Conservation (phyloP, 2,329 filamentous ascomycete genomes). For the Diaporthe sp. region DNA sequence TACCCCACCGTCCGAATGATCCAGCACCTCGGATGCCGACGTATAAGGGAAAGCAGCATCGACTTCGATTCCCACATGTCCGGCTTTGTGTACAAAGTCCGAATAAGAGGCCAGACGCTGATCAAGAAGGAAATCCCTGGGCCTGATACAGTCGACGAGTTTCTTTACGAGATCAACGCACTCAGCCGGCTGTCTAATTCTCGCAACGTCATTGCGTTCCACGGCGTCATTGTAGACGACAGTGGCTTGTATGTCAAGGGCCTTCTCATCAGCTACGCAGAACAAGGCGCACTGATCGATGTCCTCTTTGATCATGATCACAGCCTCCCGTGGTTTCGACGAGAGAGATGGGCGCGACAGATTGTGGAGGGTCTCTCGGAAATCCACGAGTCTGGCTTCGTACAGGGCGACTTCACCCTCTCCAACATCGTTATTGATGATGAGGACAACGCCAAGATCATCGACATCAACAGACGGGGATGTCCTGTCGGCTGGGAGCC, state of each 20-base stretch:
- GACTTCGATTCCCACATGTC: conserved; percentile 93
- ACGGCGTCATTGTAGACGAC: conserved; percentile 90
- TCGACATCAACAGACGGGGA: conserved; percentile 97
- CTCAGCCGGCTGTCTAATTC: conserved; percentile 82
- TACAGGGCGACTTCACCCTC: conserved; percentile 96
- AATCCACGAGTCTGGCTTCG: conserved; percentile 95
- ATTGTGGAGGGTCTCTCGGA: conserved; percentile 91
- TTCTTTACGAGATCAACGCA: conserved; percentile 96
- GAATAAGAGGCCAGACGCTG: conserved; percentile 73
- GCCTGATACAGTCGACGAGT: conserved; percentile 94
- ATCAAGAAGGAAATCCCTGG: conserved; percentile 99
- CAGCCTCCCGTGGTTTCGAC: conserved; percentile 74
- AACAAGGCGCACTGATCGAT: conserved; percentile 89
- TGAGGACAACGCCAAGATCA: conserved; percentile 90
- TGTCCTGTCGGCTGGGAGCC: conserved; percentile 98
- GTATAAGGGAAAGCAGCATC: conserved; percentile 79
- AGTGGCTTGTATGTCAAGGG: conserved; percentile 81
- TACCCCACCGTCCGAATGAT: conserved; percentile 83
- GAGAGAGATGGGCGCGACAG: conserved; percentile 90
- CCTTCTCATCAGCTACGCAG: conserved; percentile 88
- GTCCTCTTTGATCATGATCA: conserved; percentile 84
- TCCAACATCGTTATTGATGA: conserved; percentile 96
- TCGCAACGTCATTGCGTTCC: conserved; percentile 84
- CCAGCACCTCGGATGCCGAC: conserved; percentile 76
- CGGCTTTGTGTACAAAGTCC: conserved; percentile 96